Evolutionary conservation across 164 flowering plant genomes (phyloP).

Genomic region (Euptelea pleiosperma): DNA sequence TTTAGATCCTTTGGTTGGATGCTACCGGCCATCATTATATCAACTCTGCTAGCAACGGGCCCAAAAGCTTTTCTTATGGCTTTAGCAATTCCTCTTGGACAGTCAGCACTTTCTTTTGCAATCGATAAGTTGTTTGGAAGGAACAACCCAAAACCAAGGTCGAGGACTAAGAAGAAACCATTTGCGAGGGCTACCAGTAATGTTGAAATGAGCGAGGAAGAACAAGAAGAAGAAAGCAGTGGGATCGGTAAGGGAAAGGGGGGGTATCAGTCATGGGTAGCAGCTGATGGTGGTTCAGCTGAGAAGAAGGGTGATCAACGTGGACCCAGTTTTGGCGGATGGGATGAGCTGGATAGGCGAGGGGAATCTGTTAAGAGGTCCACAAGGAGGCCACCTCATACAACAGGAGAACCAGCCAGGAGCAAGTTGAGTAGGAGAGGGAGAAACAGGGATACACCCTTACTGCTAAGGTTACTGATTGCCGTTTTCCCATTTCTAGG

Average conservation of each 20-base stretch:
- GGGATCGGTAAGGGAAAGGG: constrained; percentile 18
- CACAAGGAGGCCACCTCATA: constrained; percentile 16
- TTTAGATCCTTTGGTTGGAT: constrained; percentile 68
- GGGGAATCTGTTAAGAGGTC: constrained; percentile 17
- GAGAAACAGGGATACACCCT: constrained; percentile 43
- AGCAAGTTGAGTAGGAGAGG: constrained; percentile 38
- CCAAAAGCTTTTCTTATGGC: constrained; percentile 79
- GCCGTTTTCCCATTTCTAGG: constrained; percentile 79
- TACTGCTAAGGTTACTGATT: constrained; percentile 59
- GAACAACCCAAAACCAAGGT: constrained; percentile 34
- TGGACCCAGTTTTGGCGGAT: constrained; percentile 64
- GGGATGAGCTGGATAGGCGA: constrained; percentile 72
- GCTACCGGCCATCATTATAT: constrained; percentile 56
- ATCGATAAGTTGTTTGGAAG: constrained; percentile 46
- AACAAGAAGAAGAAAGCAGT: constrained; percentile 13
- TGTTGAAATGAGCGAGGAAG: constrained; percentile 20
- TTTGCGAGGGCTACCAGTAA: constrained; percentile 19
- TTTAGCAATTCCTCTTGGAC: constrained; percentile 58
- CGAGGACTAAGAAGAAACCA: constrained; percentile 31
- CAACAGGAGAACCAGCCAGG: constrained; percentile 11
- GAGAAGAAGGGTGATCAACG: constrained; percentile 18
- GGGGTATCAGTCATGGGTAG: constrained; percentile 54
- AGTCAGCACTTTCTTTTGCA: constrained; percentile 53
- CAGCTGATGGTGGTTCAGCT: constrained; percentile 28
- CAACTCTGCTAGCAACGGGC: constrained; percentile 54